Evolutionary conservation across 2,329 filamentous ascomycete genomes (phyloP).

Genomic region (Colletotrichum sidae): DNA sequence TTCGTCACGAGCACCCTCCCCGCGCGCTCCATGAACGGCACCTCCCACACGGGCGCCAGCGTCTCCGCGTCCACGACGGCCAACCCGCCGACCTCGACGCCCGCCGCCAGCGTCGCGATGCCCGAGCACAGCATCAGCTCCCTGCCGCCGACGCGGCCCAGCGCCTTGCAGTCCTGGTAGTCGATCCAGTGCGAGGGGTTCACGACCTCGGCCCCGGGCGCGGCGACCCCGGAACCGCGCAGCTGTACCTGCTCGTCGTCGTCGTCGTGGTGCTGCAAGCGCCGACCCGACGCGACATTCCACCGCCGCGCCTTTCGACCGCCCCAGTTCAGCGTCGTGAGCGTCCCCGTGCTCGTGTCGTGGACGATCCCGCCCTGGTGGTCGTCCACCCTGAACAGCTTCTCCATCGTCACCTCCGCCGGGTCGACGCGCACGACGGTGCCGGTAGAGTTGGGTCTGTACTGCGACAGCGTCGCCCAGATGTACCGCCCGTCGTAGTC

Average conservation of each 20-base stretch:
- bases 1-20: constrained; percentile 52
- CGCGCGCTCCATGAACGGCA: constrained; percentile 57
- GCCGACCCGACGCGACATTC: constrained; percentile 40
- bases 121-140: constrained; percentile 61
- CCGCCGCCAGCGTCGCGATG: constrained; percentile 49
- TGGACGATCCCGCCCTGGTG: constrained; percentile 61
- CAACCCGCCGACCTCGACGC: constrained; percentile 55
- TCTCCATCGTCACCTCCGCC: constrained; percentile 47
- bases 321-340: constrained; percentile 61
- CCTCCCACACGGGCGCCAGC: constrained; percentile 58
- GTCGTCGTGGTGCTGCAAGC: background rate
- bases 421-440: constrained; percentile 55
- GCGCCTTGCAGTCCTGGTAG: constrained; percentile 65
- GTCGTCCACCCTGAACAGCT: constrained; percentile 51
- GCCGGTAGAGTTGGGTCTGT: constrained; percentile 59
- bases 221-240: constrained; percentile 36
- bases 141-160: constrained; percentile 53
- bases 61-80: constrained; percentile 58
- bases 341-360: constrained; percentile 47
- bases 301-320: constrained; percentile 53
- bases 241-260: background rate
- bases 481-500: constrained; percentile 60
- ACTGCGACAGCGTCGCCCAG: constrained; percentile 60
- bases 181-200: constrained; percentile 60
- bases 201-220: constrained; percentile 39